Base-by-base conservation (phyloP, 257 asterid species). In the Ilex aquifolium region DNA sequence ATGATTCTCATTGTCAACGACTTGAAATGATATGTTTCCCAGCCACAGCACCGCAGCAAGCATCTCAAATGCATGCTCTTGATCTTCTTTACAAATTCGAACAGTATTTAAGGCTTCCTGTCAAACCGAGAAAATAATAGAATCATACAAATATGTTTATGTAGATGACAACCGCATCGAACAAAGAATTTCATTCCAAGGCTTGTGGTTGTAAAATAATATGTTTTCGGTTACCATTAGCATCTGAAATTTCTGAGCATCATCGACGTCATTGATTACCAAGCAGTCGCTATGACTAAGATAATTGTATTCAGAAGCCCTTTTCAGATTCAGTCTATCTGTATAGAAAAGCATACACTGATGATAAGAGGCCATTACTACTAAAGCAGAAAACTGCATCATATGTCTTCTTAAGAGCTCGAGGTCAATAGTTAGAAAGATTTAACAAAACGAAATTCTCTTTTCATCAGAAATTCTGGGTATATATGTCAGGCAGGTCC, bases 21-120 rank as follows among this genome's bases (percentile, higher is more conserved):
- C 94, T 56, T 64, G 74, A 78, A 93, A 93, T 10, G 95, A 79
- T 67, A 90, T 87, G 83, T 93, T 87, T 64, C 99, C 99, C 74
- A 93, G 78, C 99, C 99, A 93, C 72, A 93, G 72, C 63, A 93
- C 91, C 39, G 97, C 91, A 72, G 97, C 89, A 75, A 87, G 83
- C 91, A 90, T 81, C 82, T 78, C 86, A 69, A 93, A 87, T 69
- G 72, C 79, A 44, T 77, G 87, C 69, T 85, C 90, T 73, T 90
- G 96, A 55, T 84, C 86, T 54, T 83, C 92, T 73, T 83, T 75
- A 82, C 80, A 75, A 72, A 93, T 85, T 79, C 77, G 59, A 55
- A 82, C 62, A 57, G 80, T 70, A 70, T 75, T 66, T 39, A 93
- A 73, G 57, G 97, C 99, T 69, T 74, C 96, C 99, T 93, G 72